phyloP scores from a whole-genome alignment of 108 stramenopile genomes.

The Seminavis robusta region DNA sequence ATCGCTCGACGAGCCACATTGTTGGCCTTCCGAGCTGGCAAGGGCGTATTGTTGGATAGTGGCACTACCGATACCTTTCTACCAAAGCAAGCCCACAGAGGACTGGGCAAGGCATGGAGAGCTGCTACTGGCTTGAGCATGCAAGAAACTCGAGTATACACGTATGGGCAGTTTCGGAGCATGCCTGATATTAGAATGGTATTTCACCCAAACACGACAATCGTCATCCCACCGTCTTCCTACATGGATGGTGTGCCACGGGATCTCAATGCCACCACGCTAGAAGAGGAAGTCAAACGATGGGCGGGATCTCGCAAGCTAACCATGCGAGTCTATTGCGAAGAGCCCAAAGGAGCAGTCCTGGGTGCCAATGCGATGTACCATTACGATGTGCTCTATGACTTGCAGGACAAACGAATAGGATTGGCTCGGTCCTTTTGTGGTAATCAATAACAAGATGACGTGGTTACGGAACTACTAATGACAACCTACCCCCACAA shows the following conservation, averaged over 20 bases:
- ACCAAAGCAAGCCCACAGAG: conserved; percentile 40
- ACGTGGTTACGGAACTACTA: no score
- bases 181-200: conserved; percentile 56
- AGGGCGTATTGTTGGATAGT: conserved; percentile 91
- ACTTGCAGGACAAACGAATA: conserved; percentile 56
- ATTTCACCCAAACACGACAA: conserved; percentile 35
- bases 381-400: conserved; percentile 89
- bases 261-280: conserved; percentile 22
- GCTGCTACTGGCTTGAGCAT: conserved; percentile 38
- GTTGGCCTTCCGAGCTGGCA: conserved; percentile 64
- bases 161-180: conserved; percentile 45
- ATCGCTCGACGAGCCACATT: conserved; percentile 5
- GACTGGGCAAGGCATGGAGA: conserved; percentile 64
- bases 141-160: conserved; percentile 27
- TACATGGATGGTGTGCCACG: conserved; percentile 72
- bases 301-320: conserved; percentile 49
- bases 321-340: conserved; percentile 80
- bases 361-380: conserved; percentile 93
- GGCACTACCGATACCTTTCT: conserved; percentile 97
- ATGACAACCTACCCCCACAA: no score
- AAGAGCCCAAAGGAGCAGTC: conserved; percentile 86
- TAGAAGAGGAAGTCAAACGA: conserved; percentile 23
- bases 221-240: conserved; percentile 38
- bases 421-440: conserved; percentile 72
- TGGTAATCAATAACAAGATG: neutral